phyloP scores from a whole-genome alignment of 2,329 filamentous ascomycete genomes.

The Cladosporium sp. region DNA sequence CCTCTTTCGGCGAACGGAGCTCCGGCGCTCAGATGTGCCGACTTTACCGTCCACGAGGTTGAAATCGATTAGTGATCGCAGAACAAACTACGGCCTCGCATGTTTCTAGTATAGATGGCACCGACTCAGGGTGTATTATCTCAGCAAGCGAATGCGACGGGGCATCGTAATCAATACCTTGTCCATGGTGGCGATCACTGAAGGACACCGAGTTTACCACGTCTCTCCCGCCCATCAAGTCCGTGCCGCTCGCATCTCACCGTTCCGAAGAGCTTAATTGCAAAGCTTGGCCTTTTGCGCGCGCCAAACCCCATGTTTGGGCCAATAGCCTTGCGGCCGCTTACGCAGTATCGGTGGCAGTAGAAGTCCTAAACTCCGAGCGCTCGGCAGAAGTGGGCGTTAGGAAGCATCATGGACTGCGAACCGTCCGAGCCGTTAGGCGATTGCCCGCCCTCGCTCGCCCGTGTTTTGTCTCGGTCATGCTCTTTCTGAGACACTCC shows the following conservation, averaged over 20 bases:
- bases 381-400: neutral
- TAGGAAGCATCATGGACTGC: neutral
- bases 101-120: neutral
- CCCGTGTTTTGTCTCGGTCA: conserved; percentile 9
- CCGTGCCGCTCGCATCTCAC: neutral
- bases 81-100: neutral
- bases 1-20: neutral
- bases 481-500: conserved; percentile 2
- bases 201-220: neutral
- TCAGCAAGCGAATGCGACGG: neutral
- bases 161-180: neutral
- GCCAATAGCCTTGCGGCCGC: neutral
- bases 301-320: neutral
- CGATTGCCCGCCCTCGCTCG: neutral
- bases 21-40: neutral
- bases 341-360: neutral
- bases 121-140: neutral
- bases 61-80: neutral
- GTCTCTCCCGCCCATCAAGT: neutral
- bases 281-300: neutral
- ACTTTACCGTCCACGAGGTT: neutral
- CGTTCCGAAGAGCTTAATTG: neutral
- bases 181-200: neutral
- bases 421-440: neutral
- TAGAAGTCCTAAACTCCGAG: neutral